Base-by-base conservation (phyloP, 2,329 filamentous ascomycete species). In the Dactylellina drechsleri region DNA sequence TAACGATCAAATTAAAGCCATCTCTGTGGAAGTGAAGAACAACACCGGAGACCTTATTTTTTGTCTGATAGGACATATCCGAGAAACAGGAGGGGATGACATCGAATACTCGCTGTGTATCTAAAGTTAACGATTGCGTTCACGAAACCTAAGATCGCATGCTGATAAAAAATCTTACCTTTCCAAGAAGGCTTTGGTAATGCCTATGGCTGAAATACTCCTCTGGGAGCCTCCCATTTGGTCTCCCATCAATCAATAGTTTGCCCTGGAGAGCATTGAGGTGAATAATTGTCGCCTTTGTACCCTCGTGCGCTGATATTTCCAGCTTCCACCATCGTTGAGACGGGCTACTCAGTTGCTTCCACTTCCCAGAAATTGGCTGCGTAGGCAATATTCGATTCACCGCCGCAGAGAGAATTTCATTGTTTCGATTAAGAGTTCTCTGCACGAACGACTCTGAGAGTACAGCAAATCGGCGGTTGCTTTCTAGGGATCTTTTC, bases 221-320 rank as follows among this genome's bases (percentile, higher is more conserved):
- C 0, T 7, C 1, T 0, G 87, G 87, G 0, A 88, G 81, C 1
- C 84, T 82, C 2, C 82, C 79, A 0, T 88, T 76, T 0, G 85
- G 86, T 0, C 80, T 43, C 0, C 87, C 86, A 66, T 88, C 82
- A 0, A 89, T 82, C 0, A 88, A 81, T 0, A 90, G 79, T 20
- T 84, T 81, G 0, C 84, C 86, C 0, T 82, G 84, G 1, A 89
- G 74, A 0, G 87, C 50, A 76, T 87, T 86, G 76, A 84, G 85
- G 26, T 85, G 83, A 1, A 86, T 20, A 36, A 47, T 59, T 1
- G 79, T 80, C 2, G 57, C 62, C 0, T 77, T 81, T 7, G 70
- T 56, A 0, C 82, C 23, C 81, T 81, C 65, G 18, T 77, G 77
- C 7, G 78, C 78, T 2, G 12, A 20, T 36, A 73, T 40, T 52